Evolutionary conservation across 2,329 filamentous ascomycete genomes (phyloP).

Genomic region (Lithohypha guttulata): DNA sequence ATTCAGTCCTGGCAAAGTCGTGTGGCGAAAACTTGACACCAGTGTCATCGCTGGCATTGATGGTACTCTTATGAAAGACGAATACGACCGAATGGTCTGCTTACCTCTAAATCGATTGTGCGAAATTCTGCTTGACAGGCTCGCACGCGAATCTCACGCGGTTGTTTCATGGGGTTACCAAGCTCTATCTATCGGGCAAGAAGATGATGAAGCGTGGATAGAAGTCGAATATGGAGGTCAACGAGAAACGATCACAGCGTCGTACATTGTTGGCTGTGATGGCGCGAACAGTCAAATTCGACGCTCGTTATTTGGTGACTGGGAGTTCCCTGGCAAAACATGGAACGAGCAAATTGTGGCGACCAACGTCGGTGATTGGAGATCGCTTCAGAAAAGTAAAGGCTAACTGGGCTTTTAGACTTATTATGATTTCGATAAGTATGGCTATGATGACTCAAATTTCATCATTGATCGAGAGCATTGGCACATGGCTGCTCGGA

Average conservation of each 20-base stretch:
- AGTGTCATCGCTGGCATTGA: slow-evolving; percentile 25
- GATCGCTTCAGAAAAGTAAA: not conserved
- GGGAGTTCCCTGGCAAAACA: slow-evolving; percentile 18
- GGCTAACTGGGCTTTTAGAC: not conserved
- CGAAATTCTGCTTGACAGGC: too few relatives aligned
- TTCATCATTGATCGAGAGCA: slow-evolving; percentile 40
- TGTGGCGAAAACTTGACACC: slow-evolving; percentile 35
- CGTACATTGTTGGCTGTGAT: slow-evolving; percentile 35
- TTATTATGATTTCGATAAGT: slow-evolving; percentile 1
- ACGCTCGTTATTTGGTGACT: slow-evolving; percentile 20
- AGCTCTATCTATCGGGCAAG: too few relatives aligned
- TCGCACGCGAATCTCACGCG: too few relatives aligned
- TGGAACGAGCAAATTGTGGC: slow-evolving; percentile 20
- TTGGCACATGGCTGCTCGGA: slow-evolving; percentile 52
- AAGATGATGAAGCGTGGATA: too few relatives aligned
- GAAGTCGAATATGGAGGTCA: too few relatives aligned
- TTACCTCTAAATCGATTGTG: slow-evolving; percentile 36
- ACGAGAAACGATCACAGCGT: slow-evolving; percentile 18
- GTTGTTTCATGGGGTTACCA: too few relatives aligned
- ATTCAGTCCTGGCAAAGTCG: slow-evolving; percentile 33
- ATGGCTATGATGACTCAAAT: slow-evolving; percentile 1
- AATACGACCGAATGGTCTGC: slow-evolving; percentile 32
- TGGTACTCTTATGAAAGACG: slow-evolving; percentile 12
- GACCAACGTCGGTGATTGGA: slow-evolving; percentile 15
- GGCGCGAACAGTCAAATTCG: slow-evolving; percentile 33